phyloP scores from a whole-genome alignment of 768 basidiomycete genomes.

The Paxillus ammoniavirescens region DNA sequence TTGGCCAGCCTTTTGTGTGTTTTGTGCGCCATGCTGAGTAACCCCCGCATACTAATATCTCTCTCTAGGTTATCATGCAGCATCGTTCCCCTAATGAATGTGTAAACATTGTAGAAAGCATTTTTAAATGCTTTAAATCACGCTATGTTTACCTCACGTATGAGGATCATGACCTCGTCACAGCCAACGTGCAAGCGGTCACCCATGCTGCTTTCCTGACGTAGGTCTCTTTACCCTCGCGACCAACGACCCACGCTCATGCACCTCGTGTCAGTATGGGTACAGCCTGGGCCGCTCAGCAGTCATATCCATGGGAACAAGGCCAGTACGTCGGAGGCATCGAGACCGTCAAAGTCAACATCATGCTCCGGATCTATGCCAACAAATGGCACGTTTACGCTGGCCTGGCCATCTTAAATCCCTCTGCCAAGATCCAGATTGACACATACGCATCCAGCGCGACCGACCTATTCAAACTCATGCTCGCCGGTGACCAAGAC shows the following conservation, averaged over 20 bases:
- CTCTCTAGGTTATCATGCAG: conserved; percentile 80
- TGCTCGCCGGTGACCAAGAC: conserved; percentile 61
- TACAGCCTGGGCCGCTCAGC: conserved; percentile 83
- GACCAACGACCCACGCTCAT: conserved; percentile 4
- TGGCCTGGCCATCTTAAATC: conserved; percentile 96
- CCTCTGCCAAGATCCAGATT: conserved; percentile 83
- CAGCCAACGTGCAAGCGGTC: conserved; percentile 97
- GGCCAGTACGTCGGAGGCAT: conserved; percentile 95
- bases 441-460: conserved; percentile 85
- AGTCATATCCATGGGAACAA: conserved; percentile 92
- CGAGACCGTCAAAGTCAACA: conserved; percentile 95
- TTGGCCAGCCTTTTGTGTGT: conserved; percentile 86
- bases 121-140: conserved; percentile 76
- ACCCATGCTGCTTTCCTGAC: conserved; percentile 97
- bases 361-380: conserved; percentile 92
- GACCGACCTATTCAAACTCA: conserved; percentile 93
- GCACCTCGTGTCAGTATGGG: conserved; percentile 72
- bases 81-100: conserved; percentile 79
- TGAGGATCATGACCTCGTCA: conserved; percentile 93
- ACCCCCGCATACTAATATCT: not conserved
- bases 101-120: conserved; percentile 73
- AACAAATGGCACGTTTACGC: conserved; percentile 99
- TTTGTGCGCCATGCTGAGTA: not conserved
- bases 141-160: conserved; percentile 93
- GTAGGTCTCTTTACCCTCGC: conserved; percentile 40